Evolutionary conservation across 2,329 filamentous ascomycete species (phyloP), one percentile per base, ranked within the genome.

Genomic region (Exutisphaerella laricina): DNA sequence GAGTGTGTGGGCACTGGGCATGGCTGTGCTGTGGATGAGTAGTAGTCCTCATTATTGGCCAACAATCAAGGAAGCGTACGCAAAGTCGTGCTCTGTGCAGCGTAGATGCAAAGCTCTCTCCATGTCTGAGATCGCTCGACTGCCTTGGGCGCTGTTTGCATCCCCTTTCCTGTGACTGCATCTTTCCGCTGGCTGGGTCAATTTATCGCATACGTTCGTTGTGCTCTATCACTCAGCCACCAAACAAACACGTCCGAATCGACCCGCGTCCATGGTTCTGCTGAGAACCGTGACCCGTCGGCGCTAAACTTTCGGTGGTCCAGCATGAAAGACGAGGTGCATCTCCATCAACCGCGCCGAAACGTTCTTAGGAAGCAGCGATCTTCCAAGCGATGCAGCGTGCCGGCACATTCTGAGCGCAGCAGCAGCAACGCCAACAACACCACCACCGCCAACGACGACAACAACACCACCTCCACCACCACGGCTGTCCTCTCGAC

Each of bases 381-480:
- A 26, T 26, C 23, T 12, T 26, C 23, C 23, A 12, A 26, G 6
- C 23, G 23, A n/a, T 26, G 23, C 12, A 6, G 6, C 23, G 12
- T 6, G 23, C 12, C 23, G 23, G 6, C 23, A 6, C 23, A 12
- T 12, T 26, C 12, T 26, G 6, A 12, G 12, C 23, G 23, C 23
- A 13, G 20, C 18, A 22, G 33, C 20, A 7, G n/a, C 31, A 13
- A 20, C 8, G 12, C 14, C 33, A 23, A 20, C 33, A 35, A 20
- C 4, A 35, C 7, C 20, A n/a, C 17, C 33, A 4, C 33, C 13
- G 10, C 18, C 18, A 41, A 31, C 39, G 32, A 30, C 40, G 37
- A 14, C 31, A 30, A 10, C 33, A 38, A 13, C 41, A 25, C 21
- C 39, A 22, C 5, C n/a, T 16, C n/a, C 39, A 28, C 16, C 34